These are phyloP conservation scores for Lanmaoa pseudosensibilis DNA, from an alignment of 768 basidiomycete species.

Conservation along the genomic window DNA sequence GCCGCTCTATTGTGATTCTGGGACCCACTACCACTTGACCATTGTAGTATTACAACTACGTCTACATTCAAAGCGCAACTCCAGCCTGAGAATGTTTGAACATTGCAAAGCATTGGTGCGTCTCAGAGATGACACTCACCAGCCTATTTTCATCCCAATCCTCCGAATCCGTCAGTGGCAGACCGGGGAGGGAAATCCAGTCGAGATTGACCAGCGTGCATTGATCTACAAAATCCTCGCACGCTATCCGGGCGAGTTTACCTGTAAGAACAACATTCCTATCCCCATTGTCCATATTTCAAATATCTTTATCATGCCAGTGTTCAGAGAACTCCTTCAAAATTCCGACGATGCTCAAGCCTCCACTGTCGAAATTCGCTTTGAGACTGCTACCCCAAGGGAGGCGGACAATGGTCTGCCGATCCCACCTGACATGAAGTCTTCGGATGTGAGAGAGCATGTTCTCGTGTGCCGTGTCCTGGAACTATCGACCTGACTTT, in stretches of 20 bases:
- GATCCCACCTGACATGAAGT: constrained; percentile 43
- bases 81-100: background rate
- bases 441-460: constrained; percentile 26
- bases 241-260: constrained; percentile 91
- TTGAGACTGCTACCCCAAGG: constrained; percentile 52
- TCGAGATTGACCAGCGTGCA: constrained; percentile 89
- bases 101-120: background rate
- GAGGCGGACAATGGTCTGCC: no score
- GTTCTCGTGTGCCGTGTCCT: constrained; percentile 32
- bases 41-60: no score
- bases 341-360: constrained; percentile 93
- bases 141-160: background rate
- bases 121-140: background rate
- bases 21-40: no score
- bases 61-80: no score
- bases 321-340: constrained; percentile 84
- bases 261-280: constrained; percentile 40
- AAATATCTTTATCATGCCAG: constrained; percentile 23
- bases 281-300: no score
- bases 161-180: constrained; percentile 34
- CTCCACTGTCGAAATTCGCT: constrained; percentile 71
- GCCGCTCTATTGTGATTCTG: no score
- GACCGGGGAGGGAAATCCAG: constrained; percentile 60
- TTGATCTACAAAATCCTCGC: constrained; percentile 94
- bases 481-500: constrained; percentile 1